These are phyloP conservation scores for Truncatella angustata DNA, from an alignment of 2,329 filamentous ascomycete species.

Conservation along the genomic window DNA sequence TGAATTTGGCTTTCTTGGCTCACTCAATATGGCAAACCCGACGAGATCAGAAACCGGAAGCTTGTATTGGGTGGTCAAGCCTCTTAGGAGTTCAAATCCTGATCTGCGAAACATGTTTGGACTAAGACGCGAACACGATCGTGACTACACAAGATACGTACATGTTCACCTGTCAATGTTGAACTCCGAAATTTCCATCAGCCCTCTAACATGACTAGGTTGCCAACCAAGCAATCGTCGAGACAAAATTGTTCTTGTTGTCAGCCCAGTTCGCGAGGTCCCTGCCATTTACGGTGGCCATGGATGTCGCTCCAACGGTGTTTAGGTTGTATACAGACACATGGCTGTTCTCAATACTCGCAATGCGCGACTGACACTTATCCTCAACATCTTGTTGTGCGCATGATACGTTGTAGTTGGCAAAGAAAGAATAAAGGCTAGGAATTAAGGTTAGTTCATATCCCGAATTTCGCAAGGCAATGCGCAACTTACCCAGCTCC, in stretches of 20 bases:
- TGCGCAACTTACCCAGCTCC: constrained; percentile 48
- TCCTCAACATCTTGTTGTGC: constrained; percentile 38
- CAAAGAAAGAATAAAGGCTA: constrained; percentile 64
- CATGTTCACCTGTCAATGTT: too few species aligned
- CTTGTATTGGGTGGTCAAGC: background rate
- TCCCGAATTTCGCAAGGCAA: background rate
- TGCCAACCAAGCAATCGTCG: constrained; percentile 27
- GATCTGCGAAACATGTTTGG: too few species aligned
- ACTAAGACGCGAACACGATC: background rate
- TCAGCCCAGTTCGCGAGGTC: constrained; percentile 34
- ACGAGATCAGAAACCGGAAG: too few species aligned
- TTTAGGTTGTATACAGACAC: constrained; percentile 43
- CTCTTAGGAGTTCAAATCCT: too few species aligned
- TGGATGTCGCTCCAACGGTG: constrained; percentile 40
- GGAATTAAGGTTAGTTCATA: background rate
- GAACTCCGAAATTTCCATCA: too few species aligned
- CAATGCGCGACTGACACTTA: constrained; percentile 46
- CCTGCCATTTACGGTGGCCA: constrained; percentile 35
- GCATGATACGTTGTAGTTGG: constrained; percentile 56
- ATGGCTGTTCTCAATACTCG: constrained; percentile 26
- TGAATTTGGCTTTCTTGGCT: background rate
- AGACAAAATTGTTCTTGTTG: constrained; percentile 38
- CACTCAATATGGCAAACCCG: background rate
- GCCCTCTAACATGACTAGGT: constrained; percentile 22
- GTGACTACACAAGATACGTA: too few species aligned